phyloP scores from a whole-genome alignment of 1,139 yeast species.

The Nadsonia commutata region DNA sequence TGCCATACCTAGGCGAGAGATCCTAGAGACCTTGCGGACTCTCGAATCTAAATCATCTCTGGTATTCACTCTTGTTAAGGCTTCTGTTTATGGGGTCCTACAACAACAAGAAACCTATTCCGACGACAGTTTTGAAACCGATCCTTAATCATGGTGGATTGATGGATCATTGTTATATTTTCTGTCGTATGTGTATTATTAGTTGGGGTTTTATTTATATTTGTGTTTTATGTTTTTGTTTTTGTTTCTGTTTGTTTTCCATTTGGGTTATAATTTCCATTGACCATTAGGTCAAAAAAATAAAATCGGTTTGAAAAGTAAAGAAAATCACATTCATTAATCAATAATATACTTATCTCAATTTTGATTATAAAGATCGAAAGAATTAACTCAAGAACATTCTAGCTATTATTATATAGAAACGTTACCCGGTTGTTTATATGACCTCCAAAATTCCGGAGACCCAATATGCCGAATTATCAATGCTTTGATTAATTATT shows the following conservation, averaged over 20 bases:
- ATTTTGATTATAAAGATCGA: no score
- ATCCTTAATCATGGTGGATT: neutral
- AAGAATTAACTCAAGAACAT: no score
- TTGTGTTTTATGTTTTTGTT: neutral
- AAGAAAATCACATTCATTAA: no score
- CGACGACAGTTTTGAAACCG: constrained; percentile 10
- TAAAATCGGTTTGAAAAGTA: no score
- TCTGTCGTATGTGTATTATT: neutral
- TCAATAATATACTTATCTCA: no score
- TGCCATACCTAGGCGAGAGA: constrained; percentile 22
- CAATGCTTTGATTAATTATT: no score
- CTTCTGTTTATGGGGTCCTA: constrained; percentile 40
- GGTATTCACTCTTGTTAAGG: constrained; percentile 44
- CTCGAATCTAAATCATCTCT: constrained; percentile 42
- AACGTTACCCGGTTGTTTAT: no score
- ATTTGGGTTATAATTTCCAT: neutral
- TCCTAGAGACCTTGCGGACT: constrained; percentile 34
- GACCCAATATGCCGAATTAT: no score
- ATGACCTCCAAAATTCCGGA: no score
- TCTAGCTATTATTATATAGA: no score
- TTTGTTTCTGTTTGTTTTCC: neutral
- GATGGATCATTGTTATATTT: neutral
- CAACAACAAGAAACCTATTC: constrained; percentile 24
- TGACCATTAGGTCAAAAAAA: no score
- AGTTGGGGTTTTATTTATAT: neutral